These are phyloP conservation scores for Peziza echinospora DNA, from an alignment of 495 filamentous ascomycete genomes.

Conservation along the genomic window DNA sequence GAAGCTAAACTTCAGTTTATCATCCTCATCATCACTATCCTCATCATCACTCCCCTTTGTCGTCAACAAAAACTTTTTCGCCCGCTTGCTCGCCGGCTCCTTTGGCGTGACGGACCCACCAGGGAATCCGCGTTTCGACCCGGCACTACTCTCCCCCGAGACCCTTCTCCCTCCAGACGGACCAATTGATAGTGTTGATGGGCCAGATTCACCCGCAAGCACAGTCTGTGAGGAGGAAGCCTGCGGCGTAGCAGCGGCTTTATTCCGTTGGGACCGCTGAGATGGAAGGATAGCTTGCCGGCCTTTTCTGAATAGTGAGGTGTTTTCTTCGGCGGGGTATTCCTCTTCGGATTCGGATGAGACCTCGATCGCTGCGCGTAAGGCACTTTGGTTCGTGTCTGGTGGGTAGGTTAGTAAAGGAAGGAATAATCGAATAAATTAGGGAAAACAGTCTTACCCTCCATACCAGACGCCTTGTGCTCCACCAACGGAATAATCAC, in stretches of 20 bases:
- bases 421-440: too few relatives aligned
- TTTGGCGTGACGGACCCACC: background rate
- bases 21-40: background rate
- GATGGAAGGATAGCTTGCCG: too few relatives aligned
- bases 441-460: too few relatives aligned
- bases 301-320: too few relatives aligned
- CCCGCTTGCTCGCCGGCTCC: background rate
- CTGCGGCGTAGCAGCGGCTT: too few relatives aligned
- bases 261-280: too few relatives aligned
- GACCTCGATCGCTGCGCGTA: too few relatives aligned
- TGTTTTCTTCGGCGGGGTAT: too few relatives aligned
- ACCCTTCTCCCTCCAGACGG: background rate
- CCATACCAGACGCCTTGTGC: background rate
- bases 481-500: constrained; percentile 58
- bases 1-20: background rate
- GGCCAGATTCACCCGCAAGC: background rate
- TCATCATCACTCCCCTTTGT: background rate
- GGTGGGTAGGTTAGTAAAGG: too few relatives aligned
- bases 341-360: too few relatives aligned
- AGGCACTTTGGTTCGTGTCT: too few relatives aligned
- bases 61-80: background rate
- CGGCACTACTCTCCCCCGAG: background rate
- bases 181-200: background rate
- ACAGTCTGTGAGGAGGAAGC: background rate
- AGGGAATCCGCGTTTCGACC: background rate